Conservation (phyloP, 768 basidiomycete genomes). For the Suillus brevipes region DNA sequence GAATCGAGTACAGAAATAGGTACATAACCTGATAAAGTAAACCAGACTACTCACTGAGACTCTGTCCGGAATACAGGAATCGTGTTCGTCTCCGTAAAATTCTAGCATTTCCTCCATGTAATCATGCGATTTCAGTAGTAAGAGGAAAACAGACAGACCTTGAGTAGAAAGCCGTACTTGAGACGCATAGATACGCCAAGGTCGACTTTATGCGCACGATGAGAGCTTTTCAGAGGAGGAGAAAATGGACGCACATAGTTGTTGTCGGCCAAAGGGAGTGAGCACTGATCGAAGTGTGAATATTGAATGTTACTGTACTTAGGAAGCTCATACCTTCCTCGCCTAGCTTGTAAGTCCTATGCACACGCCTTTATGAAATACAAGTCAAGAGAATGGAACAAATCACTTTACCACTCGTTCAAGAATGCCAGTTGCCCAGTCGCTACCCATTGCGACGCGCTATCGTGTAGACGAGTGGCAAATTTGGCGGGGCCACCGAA, state of each 20-base stretch:
- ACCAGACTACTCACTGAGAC: constrained; percentile 51
- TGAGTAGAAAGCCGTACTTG: constrained; percentile 77
- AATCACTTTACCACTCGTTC: constrained; percentile 67
- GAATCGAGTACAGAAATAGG: not conserved
- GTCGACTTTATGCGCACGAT: constrained; percentile 42
- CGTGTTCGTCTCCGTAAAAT: constrained; percentile 57
- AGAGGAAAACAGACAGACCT: constrained; percentile 35
- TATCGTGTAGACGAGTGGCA: constrained; percentile 53
- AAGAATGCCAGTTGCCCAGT: constrained; percentile 70
- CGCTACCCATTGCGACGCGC: constrained; percentile 60
- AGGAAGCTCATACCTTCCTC: constrained; percentile 59
- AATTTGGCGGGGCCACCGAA: constrained; percentile 66
- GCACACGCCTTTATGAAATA: not conserved
- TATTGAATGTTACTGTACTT: not conserved
- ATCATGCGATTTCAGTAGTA: not conserved
- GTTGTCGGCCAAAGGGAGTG: constrained; percentile 89
- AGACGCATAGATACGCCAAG: constrained; percentile 70
- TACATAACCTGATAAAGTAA: not conserved
- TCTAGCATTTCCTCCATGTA: constrained; percentile 35
- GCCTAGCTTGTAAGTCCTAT: constrained; percentile 87
- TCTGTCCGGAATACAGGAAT: constrained; percentile 81
- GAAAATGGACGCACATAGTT: constrained; percentile 58
- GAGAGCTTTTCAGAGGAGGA: not conserved
- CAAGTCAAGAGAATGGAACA: constrained; percentile 3
- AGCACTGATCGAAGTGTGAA: constrained; percentile 46